Evolutionary conservation across 139 green algal genomes (phyloP).

Genomic region (Prasinococcaceae sp.): DNA sequence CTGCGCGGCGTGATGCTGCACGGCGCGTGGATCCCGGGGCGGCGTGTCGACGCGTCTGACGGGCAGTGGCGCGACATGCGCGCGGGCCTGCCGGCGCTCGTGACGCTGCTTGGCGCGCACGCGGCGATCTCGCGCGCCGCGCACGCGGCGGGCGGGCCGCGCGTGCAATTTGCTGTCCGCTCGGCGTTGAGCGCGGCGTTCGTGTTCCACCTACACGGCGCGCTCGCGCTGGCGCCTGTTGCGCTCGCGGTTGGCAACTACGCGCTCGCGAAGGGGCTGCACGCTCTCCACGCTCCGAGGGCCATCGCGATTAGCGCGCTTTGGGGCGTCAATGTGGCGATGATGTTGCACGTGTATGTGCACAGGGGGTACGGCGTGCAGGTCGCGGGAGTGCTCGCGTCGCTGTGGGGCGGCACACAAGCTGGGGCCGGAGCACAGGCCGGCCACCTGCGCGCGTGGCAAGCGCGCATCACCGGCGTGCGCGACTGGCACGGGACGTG

Average conservation of each 20-base stretch:
- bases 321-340: not conserved
- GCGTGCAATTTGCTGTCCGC: not conserved
- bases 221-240: not conserved
- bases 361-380: not conserved
- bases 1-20: too few species aligned
- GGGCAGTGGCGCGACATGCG: slow-evolving; percentile 62
- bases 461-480: too few species aligned
- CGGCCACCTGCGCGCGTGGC: too few species aligned
- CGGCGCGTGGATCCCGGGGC: not conserved
- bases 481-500: too few species aligned
- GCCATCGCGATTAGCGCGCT: not conserved
- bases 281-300: not conserved
- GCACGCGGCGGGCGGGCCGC: not conserved
- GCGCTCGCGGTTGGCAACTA: not conserved
- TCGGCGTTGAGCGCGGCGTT: not conserved
- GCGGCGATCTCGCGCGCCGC: slow-evolving; percentile 22
- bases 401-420: too few species aligned
- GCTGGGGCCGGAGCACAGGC: too few species aligned
- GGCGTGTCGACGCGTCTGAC: slow-evolving; percentile 47
- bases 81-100: slow-evolving; percentile 20
- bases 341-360: not conserved
- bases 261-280: not conserved
- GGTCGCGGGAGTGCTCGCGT: not conserved
- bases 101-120: slow-evolving; percentile 21
- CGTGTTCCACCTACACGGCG: slow-evolving; percentile 1